Percentiles rank a stretch among this genome's conserved stretches.
phyloP scores from a whole-genome alignment of 129 eudicot species.

The Artemisia argyi region DNA sequence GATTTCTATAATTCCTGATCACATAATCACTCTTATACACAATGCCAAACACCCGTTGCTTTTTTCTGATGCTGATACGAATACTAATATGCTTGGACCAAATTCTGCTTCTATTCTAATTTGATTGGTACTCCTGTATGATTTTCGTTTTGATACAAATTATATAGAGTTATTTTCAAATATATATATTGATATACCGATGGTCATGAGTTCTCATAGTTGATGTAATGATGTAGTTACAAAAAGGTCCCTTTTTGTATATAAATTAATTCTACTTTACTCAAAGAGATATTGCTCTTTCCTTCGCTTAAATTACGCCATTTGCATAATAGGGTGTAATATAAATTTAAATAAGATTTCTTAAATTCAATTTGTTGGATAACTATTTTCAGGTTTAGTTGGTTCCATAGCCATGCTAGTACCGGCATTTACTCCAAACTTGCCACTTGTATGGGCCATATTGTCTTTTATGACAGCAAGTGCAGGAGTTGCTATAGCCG shows the following conservation, averaged over 20 bases:
- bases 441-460: slow-evolving; percentile 66
- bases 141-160: not conserved
- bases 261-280: too few species aligned
- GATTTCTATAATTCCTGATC: too few species aligned
- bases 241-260: too few species aligned
- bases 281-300: not conserved
- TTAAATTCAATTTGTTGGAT: not conserved
- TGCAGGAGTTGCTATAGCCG: slow-evolving; percentile 88
- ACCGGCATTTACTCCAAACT: slow-evolving; percentile 46
- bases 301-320: not conserved
- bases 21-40: too few species aligned
- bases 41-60: not conserved
- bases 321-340: too few species aligned
- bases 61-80: not conserved
- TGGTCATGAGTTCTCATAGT: not conserved
- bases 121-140: not conserved
- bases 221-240: not conserved
- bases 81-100: not conserved
- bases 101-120: slow-evolving; percentile 3
- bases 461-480: slow-evolving; percentile 69
- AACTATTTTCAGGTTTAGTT: slow-evolving; percentile 50
- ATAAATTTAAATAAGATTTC: not conserved
- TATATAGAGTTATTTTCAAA: not conserved
- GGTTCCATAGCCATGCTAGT: slow-evolving; percentile 65
- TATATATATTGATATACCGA: not conserved